phyloP scores from a whole-genome alignment of 2,329 filamentous ascomycete genomes.

The Chaetothyriales sp. region DNA sequence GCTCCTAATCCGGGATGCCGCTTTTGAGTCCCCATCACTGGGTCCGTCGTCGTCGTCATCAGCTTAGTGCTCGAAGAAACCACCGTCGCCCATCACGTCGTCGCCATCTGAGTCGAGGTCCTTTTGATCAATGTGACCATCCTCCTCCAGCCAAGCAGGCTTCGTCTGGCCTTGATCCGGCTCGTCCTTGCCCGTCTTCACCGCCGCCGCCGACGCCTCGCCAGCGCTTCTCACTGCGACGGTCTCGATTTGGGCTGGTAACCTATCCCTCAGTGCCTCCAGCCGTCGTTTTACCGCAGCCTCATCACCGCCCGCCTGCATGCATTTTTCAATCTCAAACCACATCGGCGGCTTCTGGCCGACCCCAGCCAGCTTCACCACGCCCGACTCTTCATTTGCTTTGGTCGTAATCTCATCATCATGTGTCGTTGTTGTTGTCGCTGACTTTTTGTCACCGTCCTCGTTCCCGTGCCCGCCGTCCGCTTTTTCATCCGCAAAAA shows the following conservation, averaged over 20 bases:
- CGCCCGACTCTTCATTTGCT: conserved; percentile 9
- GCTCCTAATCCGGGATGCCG: background rate
- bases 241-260: conserved; percentile 9
- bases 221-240: conserved; percentile 3
- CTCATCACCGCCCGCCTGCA: conserved; percentile 8
- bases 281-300: conserved; percentile 18
- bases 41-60: too few relatives aligned
- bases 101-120: conserved; percentile 8
- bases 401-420: conserved; percentile 12
- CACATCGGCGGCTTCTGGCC: conserved; percentile 25
- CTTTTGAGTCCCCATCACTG: background rate
- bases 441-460: conserved; percentile 4
- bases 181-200: conserved; percentile 4
- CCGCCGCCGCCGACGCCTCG: conserved; percentile 5
- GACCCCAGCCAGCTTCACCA: conserved; percentile 1
- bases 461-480: conserved; percentile 4
- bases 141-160: conserved; percentile 10
- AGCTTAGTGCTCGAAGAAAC: conserved; percentile 24
- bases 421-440: conserved; percentile 10
- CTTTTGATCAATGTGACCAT: conserved; percentile 8
- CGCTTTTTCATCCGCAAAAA: conserved; percentile 31
- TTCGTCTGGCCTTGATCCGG: conserved; percentile 1
- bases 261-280: conserved; percentile 28
- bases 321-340: conserved; percentile 30
- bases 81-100: conserved; percentile 19